Evolutionary conservation across 768 basidiomycete species (phyloP).

Genomic region (Thelephora aurantiotincta): DNA sequence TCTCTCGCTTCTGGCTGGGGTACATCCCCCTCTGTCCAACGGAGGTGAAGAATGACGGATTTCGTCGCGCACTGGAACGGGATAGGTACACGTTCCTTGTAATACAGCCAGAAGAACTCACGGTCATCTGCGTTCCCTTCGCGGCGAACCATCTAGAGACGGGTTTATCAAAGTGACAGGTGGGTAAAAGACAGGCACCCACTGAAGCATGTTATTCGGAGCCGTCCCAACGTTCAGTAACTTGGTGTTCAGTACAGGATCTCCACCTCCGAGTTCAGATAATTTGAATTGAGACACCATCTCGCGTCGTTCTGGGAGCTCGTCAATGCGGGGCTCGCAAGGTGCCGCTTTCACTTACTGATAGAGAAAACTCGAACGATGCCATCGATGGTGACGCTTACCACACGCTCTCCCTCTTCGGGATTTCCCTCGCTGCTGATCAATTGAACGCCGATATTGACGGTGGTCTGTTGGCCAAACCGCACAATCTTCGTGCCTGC

Average conservation of each 20-base stretch:
- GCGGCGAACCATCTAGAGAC: conserved; percentile 70
- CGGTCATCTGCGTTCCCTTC: conserved; percentile 83
- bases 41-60: conserved; percentile 70
- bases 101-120: conserved; percentile 19
- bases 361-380: conserved; percentile 87
- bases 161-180: neutral
- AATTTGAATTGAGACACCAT: conserved; percentile 91
- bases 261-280: conserved; percentile 55
- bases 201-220: conserved; percentile 82
- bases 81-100: neutral
- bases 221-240: conserved; percentile 68
- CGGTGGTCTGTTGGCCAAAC: conserved; percentile 87
- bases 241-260: conserved; percentile 52
- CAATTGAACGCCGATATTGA: conserved; percentile 83
- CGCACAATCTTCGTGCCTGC: conserved; percentile 79
- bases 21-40: conserved; percentile 67
- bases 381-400: conserved; percentile 88
- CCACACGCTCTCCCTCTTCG: conserved; percentile 64
- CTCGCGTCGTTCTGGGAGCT: conserved; percentile 43
- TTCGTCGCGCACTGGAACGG: conserved; percentile 67
- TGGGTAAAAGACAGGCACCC: conserved; percentile 12
- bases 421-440: conserved; percentile 20
- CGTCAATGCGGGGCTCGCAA: conserved; percentile 6
- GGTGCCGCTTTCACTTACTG: conserved; percentile 30
- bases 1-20: conserved; percentile 8